Conservation (phyloP, 805 yeast species). For the Candida yuanshanica region DNA sequence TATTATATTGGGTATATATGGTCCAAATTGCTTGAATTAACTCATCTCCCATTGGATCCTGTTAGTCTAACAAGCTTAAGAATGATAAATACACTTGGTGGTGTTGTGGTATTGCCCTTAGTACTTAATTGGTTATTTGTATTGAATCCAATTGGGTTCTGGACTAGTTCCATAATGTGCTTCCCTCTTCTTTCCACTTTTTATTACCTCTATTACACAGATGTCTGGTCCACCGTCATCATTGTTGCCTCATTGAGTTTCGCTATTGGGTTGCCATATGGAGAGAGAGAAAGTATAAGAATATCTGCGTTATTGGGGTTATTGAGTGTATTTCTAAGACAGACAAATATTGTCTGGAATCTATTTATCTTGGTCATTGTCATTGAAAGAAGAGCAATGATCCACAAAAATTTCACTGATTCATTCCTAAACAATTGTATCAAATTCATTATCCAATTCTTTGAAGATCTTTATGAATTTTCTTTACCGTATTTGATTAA, state of each 20-base stretch:
- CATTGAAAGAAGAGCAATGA: conserved; percentile 44
- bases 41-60: conserved; percentile 22
- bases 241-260: conserved; percentile 50
- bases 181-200: conserved; percentile 73
- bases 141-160: conserved; percentile 37
- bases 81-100: conserved; percentile 62
- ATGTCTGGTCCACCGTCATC: conserved; percentile 82
- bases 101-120: conserved; percentile 46
- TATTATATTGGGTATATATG: conserved; percentile 45
- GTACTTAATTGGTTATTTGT: conserved; percentile 34
- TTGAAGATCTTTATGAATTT: conserved; percentile 29
- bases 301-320: conserved; percentile 53
- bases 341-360: conserved; percentile 88
- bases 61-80: conserved; percentile 41
- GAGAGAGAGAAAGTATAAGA: conserved; percentile 29
- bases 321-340: conserved; percentile 70
- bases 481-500: conserved; percentile 49
- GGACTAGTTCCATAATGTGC: conserved; percentile 38
- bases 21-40: conserved; percentile 20
- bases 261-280: conserved; percentile 36
- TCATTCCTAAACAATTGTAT: conserved; percentile 33
- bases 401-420: conserved; percentile 34
- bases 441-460: conserved; percentile 30
- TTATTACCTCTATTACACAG: conserved; percentile 82
- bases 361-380: conserved; percentile 51